A percentile compares a stretch with the other conserved stretches of the same genome.
These are phyloP conservation scores for Coelastrella sp. DNA, from an alignment of 139 green algal species.

Conservation along the genomic window DNA sequence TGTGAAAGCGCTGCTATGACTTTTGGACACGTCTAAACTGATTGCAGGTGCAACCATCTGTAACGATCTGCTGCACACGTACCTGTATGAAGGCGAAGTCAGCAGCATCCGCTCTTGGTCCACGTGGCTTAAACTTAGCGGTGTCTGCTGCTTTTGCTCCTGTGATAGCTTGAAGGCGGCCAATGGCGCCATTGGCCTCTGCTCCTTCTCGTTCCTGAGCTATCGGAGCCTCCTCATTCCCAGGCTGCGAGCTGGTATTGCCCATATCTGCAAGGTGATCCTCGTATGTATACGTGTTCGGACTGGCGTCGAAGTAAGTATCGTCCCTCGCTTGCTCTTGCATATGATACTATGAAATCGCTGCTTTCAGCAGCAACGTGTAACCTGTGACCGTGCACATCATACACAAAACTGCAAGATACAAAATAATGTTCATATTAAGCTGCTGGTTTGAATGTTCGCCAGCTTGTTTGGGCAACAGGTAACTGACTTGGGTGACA, in stretches of 20 bases:
- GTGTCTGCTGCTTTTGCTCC: conserved; percentile 46
- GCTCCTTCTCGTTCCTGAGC: not conserved
- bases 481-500: no score
- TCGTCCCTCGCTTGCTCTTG: not conserved
- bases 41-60: not conserved
- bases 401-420: not conserved
- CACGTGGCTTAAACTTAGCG: conserved; percentile 5
- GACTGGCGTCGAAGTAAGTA: not conserved
- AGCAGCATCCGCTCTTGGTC: conserved; percentile 16
- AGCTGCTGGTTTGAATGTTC: no score
- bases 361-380: not conserved
- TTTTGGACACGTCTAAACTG: not conserved
- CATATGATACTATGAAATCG: not conserved
- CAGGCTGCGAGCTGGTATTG: not conserved
- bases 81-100: conserved; percentile 62
- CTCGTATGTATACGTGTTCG: conserved; percentile 36
- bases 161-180: conserved; percentile 43
- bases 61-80: not conserved
- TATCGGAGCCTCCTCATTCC: not conserved
- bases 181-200: conserved; percentile 13
- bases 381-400: not conserved
- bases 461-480: no score
- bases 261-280: conserved; percentile 43
- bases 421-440: no score
- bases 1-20: not conserved